phyloP scores from a whole-genome alignment of 371 early-diverging fungal species.

The Parasitella parasitica region DNA sequence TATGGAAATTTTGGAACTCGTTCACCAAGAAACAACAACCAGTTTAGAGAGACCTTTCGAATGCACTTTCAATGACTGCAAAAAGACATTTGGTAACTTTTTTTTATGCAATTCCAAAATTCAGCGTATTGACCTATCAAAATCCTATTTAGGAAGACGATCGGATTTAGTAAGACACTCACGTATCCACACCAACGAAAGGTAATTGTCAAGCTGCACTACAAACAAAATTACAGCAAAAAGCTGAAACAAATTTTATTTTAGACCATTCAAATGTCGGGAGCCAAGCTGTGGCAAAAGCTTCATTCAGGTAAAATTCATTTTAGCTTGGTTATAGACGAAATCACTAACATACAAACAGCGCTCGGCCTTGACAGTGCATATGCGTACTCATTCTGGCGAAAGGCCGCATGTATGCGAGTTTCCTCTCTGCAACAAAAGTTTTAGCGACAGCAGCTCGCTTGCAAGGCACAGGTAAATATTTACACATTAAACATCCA shows the following conservation, averaged over 20 bases:
- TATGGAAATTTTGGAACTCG: slow-evolving; percentile 70
- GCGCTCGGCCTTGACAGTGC: slow-evolving; percentile 79
- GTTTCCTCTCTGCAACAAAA: slow-evolving; percentile 20
- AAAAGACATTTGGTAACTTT: slow-evolving; percentile 62
- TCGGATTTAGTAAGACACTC: slow-evolving; percentile 80
- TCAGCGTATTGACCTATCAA: not conserved
- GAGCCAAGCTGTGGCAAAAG: slow-evolving; percentile 71
- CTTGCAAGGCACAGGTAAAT: slow-evolving; percentile 48
- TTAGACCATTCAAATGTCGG: slow-evolving; percentile 66
- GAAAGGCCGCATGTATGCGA: slow-evolving; percentile 28
- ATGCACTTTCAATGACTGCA: slow-evolving; percentile 64
- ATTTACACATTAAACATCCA: not conserved
- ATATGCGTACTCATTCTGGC: slow-evolving; percentile 27
- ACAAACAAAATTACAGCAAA: not conserved
- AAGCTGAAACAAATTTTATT: slow-evolving; percentile 1
- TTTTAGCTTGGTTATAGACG: slow-evolving; percentile 10
- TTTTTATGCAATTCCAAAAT: not conserved
- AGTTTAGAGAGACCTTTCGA: slow-evolving; percentile 52
- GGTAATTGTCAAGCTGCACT: slow-evolving; percentile 16
- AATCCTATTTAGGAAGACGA: slow-evolving; percentile 37
- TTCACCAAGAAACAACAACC: slow-evolving; percentile 52
- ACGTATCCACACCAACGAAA: slow-evolving; percentile 78
- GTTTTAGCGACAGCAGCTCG: slow-evolving; percentile 30
- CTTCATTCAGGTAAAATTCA: slow-evolving; percentile 64
- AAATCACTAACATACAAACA: slow-evolving; percentile 8